These are phyloP conservation scores for Withania somnifera DNA, from an alignment of 305 asterid genomes.

Conservation along the genomic window DNA sequence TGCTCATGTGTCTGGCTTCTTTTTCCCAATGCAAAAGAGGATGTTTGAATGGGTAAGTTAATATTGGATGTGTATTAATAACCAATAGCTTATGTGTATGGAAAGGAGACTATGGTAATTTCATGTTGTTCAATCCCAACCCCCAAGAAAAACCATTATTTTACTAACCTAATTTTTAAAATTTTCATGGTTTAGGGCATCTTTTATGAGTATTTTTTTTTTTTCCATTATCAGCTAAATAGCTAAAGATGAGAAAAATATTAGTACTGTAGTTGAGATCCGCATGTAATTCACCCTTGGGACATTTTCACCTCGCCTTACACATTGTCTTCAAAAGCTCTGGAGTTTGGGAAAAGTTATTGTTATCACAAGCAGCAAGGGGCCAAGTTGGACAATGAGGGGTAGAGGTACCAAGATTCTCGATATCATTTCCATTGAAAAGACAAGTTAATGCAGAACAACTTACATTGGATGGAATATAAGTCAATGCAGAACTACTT, in stretches of 20 bases:
- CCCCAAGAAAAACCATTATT: background rate
- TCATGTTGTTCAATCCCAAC: background rate
- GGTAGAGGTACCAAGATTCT: background rate
- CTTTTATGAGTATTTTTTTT: background rate
- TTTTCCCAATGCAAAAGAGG: background rate
- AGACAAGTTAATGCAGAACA: background rate
- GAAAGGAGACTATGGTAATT: background rate
- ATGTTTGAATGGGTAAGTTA: background rate
- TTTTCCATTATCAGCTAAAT: background rate
- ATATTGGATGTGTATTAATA: background rate
- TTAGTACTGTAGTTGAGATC: background rate
- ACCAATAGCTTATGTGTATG: background rate
- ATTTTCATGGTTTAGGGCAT: background rate
- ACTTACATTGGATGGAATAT: slow-evolving; percentile 43
- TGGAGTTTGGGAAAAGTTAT: no score
- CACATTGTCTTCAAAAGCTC: no score
- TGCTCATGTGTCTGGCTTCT: background rate
- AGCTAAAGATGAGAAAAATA: background rate
- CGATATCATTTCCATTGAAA: background rate
- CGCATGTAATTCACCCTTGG: no score
- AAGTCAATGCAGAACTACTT: slow-evolving; percentile 29
- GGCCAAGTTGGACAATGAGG: background rate
- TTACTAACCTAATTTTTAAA: background rate
- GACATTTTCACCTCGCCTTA: no score
- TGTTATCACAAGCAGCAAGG: no score